These are phyloP conservation scores for Narthecium ossifragum DNA, from an alignment of 106 monocot genomes.

Conservation along the genomic window DNA sequence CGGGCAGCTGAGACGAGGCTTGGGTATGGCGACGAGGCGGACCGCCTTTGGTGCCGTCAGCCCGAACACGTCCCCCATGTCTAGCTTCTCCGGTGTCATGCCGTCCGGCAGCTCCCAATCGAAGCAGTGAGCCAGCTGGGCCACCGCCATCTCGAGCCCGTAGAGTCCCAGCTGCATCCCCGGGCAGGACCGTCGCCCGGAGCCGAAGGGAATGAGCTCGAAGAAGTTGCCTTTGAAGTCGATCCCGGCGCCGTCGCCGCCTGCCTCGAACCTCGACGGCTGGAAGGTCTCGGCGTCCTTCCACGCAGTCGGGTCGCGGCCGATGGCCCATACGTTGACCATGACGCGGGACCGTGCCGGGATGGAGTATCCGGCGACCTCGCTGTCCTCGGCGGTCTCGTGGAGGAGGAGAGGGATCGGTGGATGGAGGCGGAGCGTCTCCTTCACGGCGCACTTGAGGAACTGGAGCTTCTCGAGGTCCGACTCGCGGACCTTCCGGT, in stretches of 20 bases:
- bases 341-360: conserved; percentile 42
- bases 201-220: conserved; percentile 74
- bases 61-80: conserved; percentile 66
- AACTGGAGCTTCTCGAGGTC: conserved; percentile 67
- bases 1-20: conserved; percentile 32
- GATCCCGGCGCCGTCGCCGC: conserved; percentile 17
- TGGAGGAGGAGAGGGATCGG: conserved; percentile 79
- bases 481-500: conserved; percentile 48
- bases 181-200: conserved; percentile 64
- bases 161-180: conserved; percentile 74
- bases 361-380: conserved; percentile 44
- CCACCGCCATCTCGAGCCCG: conserved; percentile 50
- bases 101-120: conserved; percentile 48
- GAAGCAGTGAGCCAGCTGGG: conserved; percentile 62
- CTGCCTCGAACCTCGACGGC: conserved; percentile 41
- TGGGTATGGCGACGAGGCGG: conserved; percentile 52
- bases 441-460: conserved; percentile 60
- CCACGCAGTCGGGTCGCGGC: conserved; percentile 51
- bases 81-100: conserved; percentile 59
- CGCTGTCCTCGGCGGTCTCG: conserved; percentile 45
- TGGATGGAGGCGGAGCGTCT: conserved; percentile 83
- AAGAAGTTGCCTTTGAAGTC: conserved; percentile 60
- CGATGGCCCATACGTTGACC: conserved; percentile 70
- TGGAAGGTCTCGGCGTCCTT: conserved; percentile 41
- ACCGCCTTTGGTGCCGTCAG: conserved; percentile 57